These are phyloP conservation scores for Cladosporium sp. DNA, from an alignment of 2,329 filamentous ascomycete genomes.

Conservation along the genomic window DNA sequence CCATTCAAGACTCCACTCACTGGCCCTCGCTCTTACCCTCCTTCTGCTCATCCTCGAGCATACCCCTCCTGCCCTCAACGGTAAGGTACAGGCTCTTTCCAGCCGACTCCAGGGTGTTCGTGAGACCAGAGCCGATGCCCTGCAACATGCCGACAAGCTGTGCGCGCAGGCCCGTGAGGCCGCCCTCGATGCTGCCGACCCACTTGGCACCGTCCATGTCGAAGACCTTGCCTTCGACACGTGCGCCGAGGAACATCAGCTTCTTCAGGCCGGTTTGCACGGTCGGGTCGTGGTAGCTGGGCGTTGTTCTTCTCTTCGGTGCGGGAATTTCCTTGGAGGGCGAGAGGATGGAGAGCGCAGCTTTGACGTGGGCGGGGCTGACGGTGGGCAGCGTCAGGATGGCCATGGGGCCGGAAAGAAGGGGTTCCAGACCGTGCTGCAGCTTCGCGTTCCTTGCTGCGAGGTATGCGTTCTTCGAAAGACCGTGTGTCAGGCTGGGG, in stretches of 20 bases:
- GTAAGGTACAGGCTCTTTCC: constrained; percentile 80
- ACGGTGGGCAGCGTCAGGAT: constrained; percentile 74
- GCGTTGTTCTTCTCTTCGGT: constrained; percentile 67
- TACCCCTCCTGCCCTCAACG: constrained; percentile 71
- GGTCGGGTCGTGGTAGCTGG: constrained; percentile 70
- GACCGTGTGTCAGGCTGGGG: constrained; percentile 47
- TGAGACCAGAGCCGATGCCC: constrained; percentile 69
- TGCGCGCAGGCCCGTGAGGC: constrained; percentile 70
- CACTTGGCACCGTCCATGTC: constrained; percentile 66
- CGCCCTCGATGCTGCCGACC: constrained; percentile 72
- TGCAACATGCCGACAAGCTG: constrained; percentile 79
- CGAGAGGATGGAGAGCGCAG: constrained; percentile 69
- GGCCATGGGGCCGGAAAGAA: constrained; percentile 76
- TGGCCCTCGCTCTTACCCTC: constrained; percentile 3
- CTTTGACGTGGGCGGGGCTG: constrained; percentile 75
- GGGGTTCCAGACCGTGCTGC: constrained; percentile 60
- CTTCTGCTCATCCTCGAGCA: constrained; percentile 67
- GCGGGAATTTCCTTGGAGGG: constrained; percentile 70
- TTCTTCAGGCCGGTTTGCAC: constrained; percentile 83
- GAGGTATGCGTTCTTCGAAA: constrained; percentile 51
- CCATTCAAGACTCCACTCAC: neutral
- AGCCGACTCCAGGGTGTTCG: constrained; percentile 70
- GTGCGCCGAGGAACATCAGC: constrained; percentile 75
- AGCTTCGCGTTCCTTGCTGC: constrained; percentile 44
- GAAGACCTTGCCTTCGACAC: constrained; percentile 79